Percentiles rank a stretch among this genome's conserved stretches.
These are phyloP conservation scores for Ceriops zippeliana DNA, from an alignment of 345 rosid species.

Conservation along the genomic window DNA sequence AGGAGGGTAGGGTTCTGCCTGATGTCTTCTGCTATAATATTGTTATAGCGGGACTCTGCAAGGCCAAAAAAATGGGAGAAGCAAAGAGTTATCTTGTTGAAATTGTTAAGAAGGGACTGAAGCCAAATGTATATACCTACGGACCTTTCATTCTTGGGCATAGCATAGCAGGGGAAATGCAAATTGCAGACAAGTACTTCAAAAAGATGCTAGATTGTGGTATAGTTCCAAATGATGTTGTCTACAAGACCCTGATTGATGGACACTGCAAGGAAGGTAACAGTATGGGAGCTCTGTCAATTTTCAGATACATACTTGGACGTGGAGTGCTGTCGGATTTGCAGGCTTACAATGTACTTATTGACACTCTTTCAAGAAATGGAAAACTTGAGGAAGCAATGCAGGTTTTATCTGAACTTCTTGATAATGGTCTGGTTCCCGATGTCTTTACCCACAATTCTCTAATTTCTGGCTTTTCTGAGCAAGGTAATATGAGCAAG, in stretches of 20 bases:
- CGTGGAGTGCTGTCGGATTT: conserved; percentile 48
- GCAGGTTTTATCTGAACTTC: conserved; percentile 54
- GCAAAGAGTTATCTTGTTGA: conserved; percentile 52
- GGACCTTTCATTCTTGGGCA: conserved; percentile 60
- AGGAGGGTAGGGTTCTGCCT: conserved; percentile 47
- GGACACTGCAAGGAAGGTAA: conserved; percentile 67
- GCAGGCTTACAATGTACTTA: conserved; percentile 49
- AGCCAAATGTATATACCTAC: conserved; percentile 63
- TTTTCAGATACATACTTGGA: conserved; percentile 49
- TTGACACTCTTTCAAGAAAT: conserved; percentile 60
- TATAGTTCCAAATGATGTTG: conserved; percentile 50
- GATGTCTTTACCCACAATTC: conserved; percentile 62
- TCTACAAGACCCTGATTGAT: conserved; percentile 50
- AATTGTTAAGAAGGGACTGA: conserved; percentile 59
- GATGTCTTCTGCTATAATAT: conserved; percentile 73
- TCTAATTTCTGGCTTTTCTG: conserved; percentile 59
- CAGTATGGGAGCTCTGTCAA: conserved; percentile 46
- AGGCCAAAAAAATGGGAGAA: conserved; percentile 68
- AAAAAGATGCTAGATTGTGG: conserved; percentile 61
- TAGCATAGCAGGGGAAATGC: conserved; percentile 54
- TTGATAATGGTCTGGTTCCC: conserved; percentile 48
- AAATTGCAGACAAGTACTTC: conserved; percentile 53
- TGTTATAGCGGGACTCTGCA: conserved; percentile 68
- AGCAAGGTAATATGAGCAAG: conserved; percentile 42
- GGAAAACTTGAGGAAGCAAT: conserved; percentile 59